These are phyloP conservation scores for Gastrolobium villosum DNA, from an alignment of 306 rosid genomes.

Conservation along the genomic window DNA sequence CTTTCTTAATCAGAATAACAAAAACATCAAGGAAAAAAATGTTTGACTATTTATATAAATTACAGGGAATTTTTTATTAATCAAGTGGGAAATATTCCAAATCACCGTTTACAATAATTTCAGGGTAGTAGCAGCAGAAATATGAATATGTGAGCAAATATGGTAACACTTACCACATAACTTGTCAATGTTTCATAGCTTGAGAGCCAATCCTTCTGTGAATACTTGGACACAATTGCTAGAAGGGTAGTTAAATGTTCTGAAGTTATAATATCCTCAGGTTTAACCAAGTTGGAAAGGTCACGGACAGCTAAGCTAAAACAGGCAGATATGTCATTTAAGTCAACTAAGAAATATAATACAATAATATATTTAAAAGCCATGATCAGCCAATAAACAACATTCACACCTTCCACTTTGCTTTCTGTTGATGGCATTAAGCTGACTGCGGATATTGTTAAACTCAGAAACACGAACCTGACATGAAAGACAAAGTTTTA, in stretches of 20 bases:
- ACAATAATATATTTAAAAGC: not conserved
- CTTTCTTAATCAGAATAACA: constrained; percentile 48
- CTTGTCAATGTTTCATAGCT: constrained; percentile 85
- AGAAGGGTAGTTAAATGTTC: constrained; percentile 48
- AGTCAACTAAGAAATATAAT: constrained; percentile 30
- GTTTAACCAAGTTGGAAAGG: constrained; percentile 79
- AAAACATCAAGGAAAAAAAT: not conserved
- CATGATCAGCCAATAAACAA: constrained; percentile 2
- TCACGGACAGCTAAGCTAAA: constrained; percentile 85
- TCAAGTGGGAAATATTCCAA: constrained; percentile 17
- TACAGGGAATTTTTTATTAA: not conserved
- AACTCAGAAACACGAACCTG: constrained; percentile 88
- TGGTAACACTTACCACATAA: constrained; percentile 72
- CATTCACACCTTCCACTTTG: constrained; percentile 81
- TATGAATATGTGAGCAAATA: constrained; percentile 25
- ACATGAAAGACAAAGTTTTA: constrained; percentile 33
- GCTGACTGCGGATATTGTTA: constrained; percentile 80
- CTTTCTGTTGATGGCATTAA: constrained; percentile 85
- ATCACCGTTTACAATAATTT: constrained; percentile 29
- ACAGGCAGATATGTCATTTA: constrained; percentile 10
- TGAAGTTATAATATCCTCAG: constrained; percentile 72
- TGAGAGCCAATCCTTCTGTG: constrained; percentile 90
- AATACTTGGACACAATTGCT: constrained; percentile 66
- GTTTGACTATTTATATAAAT: constrained; percentile 21
- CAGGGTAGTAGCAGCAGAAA: constrained; percentile 30